Conservation (phyloP, 768 basidiomycete species). For the Roridomyces roridus region DNA sequence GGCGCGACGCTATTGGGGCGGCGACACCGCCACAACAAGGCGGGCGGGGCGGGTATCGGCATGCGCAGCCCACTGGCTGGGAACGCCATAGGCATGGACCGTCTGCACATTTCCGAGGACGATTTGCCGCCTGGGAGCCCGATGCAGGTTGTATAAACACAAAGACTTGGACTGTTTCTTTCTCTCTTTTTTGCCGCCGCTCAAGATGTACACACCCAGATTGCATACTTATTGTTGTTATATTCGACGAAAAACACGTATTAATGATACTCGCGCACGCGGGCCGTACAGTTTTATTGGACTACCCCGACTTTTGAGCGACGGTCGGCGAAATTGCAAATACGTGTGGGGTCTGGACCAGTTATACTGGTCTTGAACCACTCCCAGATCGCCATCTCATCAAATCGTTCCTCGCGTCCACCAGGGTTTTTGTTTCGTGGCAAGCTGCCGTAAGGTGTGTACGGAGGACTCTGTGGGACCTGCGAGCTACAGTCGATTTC, state of each 20-base stretch:
- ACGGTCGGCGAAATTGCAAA: background rate
- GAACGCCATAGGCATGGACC: constrained; percentile 34
- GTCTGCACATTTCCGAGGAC: constrained; percentile 28
- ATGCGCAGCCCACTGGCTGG: constrained; percentile 44
- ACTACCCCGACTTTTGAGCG: background rate
- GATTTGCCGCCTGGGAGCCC: constrained; percentile 28
- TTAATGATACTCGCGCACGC: too few relatives aligned
- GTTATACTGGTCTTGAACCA: too few relatives aligned
- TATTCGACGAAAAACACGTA: constrained; percentile 16
- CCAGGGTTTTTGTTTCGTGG: too few relatives aligned
- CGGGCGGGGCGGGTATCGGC: constrained; percentile 22
- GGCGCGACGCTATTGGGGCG: constrained; percentile 86
- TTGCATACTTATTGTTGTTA: constrained; percentile 19
- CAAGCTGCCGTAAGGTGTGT: too few relatives aligned
- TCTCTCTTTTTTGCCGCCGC: background rate
- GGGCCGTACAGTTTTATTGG: background rate
- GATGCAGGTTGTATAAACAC: constrained; percentile 28
- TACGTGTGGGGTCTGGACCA: too few relatives aligned
- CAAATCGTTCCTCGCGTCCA: too few relatives aligned
- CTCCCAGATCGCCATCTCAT: too few relatives aligned
- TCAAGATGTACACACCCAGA: constrained; percentile 15
- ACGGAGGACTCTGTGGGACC: too few relatives aligned
- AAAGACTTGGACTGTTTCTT: background rate
- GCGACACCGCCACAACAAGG: constrained; percentile 52
- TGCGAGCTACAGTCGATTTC: too few relatives aligned